Conservation (phyloP, 352 stramenopile species). For the Pythium aristosporum region DNA sequence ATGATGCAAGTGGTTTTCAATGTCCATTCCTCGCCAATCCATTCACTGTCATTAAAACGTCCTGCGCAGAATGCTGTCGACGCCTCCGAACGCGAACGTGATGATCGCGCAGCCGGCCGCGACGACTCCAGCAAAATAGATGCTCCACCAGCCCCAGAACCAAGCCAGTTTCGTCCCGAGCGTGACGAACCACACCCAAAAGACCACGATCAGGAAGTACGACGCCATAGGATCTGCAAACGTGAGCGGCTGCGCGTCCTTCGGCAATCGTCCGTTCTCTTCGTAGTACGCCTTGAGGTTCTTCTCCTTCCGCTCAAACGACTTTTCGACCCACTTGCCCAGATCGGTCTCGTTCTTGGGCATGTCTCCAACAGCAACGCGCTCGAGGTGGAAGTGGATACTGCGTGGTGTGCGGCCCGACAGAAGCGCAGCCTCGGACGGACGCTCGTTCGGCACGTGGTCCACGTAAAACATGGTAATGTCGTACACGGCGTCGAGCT, state of each 20-base stretch:
- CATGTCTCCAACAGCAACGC: conserved; percentile 46
- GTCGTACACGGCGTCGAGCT: conserved; percentile 77
- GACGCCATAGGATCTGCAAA: conserved; percentile 32
- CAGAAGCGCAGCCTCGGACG: conserved; percentile 64
- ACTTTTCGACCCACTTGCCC: conserved; percentile 57
- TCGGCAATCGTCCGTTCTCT: conserved; percentile 45
- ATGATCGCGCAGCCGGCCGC: conserved; percentile 3
- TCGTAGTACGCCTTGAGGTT: conserved; percentile 69
- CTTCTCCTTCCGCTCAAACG: conserved; percentile 67
- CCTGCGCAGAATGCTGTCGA: conserved; percentile 46
- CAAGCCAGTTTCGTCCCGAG: conserved; percentile 11
- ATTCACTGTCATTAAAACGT: conserved; percentile 7
- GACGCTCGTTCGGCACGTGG: conserved; percentile 52
- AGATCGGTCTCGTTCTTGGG: conserved; percentile 41
- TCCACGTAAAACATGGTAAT: conserved; percentile 85
- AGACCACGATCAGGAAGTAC: conserved; percentile 37
- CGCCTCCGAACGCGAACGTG: conserved; percentile 23
- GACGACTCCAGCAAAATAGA: conserved; percentile 13
- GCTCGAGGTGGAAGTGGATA: conserved; percentile 75
- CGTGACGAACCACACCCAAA: conserved; percentile 43
- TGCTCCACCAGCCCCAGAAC: conserved; percentile 10
- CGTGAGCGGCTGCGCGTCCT: conserved; percentile 45
- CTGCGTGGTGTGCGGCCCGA: conserved; percentile 53
- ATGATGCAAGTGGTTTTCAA: background rate
- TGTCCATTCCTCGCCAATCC: background rate